phyloP scores from a whole-genome alignment of 1,284 basidiomycete genomes.

The Ceratobasidium sp. region DNA sequence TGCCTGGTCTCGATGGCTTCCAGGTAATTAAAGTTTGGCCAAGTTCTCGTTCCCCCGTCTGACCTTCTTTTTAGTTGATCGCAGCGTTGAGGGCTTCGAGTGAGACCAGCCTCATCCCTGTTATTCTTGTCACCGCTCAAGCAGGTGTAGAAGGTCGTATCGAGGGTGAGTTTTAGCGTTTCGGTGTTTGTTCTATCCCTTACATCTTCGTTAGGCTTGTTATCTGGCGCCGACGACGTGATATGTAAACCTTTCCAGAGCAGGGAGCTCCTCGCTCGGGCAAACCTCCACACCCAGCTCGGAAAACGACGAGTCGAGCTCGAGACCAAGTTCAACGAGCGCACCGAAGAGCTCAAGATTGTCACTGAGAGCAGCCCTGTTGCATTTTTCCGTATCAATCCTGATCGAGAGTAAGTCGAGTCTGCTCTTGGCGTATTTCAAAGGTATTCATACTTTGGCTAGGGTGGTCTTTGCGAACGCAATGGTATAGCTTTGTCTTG shows the following conservation, averaged over 20 bases:
- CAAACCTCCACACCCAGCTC: conserved; percentile 46
- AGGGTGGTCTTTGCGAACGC: conserved; percentile 34
- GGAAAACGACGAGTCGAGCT: conserved; percentile 46
- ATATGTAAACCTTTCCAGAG: conserved; percentile 48
- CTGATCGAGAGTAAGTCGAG: conserved; percentile 39
- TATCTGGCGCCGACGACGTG: conserved; percentile 52
- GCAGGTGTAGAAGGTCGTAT: conserved; percentile 45
- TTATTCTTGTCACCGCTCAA: conserved; percentile 47
- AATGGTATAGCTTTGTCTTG: conserved; percentile 3
- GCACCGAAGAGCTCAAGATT: conserved; percentile 48
- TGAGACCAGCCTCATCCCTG: conserved; percentile 44
- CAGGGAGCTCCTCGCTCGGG: conserved; percentile 53
- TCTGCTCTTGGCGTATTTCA: neutral
- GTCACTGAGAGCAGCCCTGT: conserved; percentile 47
- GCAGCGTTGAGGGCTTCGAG: conserved; percentile 44
- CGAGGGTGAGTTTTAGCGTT: conserved; percentile 42
- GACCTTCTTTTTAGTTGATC: conserved; percentile 42
- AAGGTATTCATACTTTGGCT: conserved; percentile 37
- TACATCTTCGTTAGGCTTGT: conserved; percentile 4
- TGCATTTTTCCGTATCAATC: conserved; percentile 40
- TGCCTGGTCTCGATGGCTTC: conserved; percentile 45
- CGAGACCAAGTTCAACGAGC: conserved; percentile 49
- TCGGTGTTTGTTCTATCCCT: neutral
- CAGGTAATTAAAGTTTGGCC: conserved; percentile 35
- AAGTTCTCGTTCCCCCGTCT: neutral